These are phyloP conservation scores for Skeletonema marinoi DNA, from an alignment of 108 stramenopile species.

Conservation along the genomic window DNA sequence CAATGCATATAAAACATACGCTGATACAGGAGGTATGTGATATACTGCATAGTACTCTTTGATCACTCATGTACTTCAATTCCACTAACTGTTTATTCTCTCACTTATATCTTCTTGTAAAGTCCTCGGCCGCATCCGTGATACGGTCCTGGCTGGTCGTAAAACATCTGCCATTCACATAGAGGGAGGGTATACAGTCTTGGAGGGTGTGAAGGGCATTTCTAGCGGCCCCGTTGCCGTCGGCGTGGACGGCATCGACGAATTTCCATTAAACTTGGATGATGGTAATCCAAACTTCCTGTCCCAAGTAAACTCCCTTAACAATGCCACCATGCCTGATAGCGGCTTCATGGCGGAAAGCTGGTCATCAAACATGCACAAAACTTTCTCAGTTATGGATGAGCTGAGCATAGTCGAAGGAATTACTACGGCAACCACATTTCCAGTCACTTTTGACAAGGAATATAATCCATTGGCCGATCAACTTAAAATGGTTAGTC, in stretches of 20 bases:
- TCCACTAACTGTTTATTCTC: not conserved
- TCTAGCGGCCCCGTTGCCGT: too few species aligned
- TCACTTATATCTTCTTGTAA: not conserved
- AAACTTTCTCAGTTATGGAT: constrained; percentile 15
- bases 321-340: constrained; percentile 42
- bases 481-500: constrained; percentile 41
- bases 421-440: constrained; percentile 11
- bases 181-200: not conserved
- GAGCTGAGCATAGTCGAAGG: constrained; percentile 27
- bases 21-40: too few species aligned
- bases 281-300: too few species aligned
- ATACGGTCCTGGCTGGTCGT: constrained; percentile 1
- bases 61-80: too few species aligned
- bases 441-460: not conserved
- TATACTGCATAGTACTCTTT: too few species aligned
- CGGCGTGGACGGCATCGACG: too few species aligned
- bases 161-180: constrained; percentile 1
- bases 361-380: constrained; percentile 42
- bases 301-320: constrained; percentile 21
- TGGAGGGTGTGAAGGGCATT: too few species aligned
- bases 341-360: constrained; percentile 54
- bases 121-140: not conserved
- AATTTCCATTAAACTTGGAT: too few species aligned
- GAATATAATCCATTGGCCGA: constrained; percentile 12
- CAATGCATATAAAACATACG: not conserved